Base-by-base conservation (phyloP, 345 rosid species). In the Rhizophora apiculata region DNA sequence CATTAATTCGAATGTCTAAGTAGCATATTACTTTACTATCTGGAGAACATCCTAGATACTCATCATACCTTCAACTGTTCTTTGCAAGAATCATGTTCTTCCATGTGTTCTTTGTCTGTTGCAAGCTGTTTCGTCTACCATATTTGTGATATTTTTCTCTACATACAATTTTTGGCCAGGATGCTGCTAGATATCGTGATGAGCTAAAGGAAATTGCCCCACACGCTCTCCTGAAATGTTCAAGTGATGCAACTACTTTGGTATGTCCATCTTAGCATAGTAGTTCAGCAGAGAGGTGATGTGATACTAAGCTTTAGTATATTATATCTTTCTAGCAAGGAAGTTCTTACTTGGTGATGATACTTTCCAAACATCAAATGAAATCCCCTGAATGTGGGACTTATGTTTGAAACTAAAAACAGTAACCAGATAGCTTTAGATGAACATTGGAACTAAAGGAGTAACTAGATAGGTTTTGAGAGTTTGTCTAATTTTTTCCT, bases 221-320 rank as follows among this genome's bases (percentile, higher is more conserved):
- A 8, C 79, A 84, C 46, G 79, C 85, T 39, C 87, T 87, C 64
- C 64, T 87, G 67, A 89, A 82, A 74, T 86, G 90, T 73, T 79
- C 88, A 34, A 89, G 90, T 49, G 92, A 87, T 72, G 89, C 96
- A 48, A 84, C 92, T 32, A 86, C 96, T 52, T 74, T 78, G 92
- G 96, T 89, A 86, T 55, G 85, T 21, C 26, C 56, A 39, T 65
- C 54, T 61, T 39, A 34, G 60, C 21, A n/a, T 11, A 3, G 49
- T 15, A 13, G 59, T 55, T 55, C 8, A 2, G 20, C 22, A 4
- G 21, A 5, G 20, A 21, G 56, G 21, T 0, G 7, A 10, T 51
- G 21, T 19, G 18, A 27, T 2, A 18, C 70, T 30, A 0, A 21
- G 10, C 3, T 51, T 55, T 27, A 10, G 36, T 18, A 37, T 27